Evolutionary conservation across 2,329 filamentous ascomycete species (phyloP).

Genomic region (Phaeosphaeria sp.): DNA sequence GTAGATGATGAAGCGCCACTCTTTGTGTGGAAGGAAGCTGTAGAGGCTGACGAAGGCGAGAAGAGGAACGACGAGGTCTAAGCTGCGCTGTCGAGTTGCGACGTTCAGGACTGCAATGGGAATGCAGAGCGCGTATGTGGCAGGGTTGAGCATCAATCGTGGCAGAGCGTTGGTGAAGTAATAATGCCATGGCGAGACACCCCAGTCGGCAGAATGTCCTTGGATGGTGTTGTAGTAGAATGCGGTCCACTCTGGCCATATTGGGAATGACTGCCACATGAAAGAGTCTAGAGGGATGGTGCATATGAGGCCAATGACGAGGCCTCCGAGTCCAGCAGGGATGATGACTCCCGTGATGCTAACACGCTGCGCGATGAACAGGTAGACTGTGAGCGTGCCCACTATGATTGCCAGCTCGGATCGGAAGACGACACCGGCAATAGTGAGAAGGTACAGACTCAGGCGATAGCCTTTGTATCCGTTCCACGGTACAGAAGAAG

Average conservation of each 20-base stretch:
- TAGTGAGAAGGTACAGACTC: conserved; percentile 76
- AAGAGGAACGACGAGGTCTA: conserved; percentile 69
- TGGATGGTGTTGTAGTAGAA: conserved; percentile 92
- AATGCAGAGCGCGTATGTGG: conserved; percentile 62
- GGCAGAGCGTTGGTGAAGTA: conserved; percentile 86
- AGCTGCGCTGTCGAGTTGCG: conserved; percentile 46
- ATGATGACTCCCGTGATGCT: conserved; percentile 66
- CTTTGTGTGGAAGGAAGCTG: conserved; percentile 91
- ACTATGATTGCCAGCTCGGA: conserved; percentile 88
- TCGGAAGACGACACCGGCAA: conserved; percentile 84
- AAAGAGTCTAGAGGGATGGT: conserved; percentile 85
- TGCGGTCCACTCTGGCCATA: conserved; percentile 90
- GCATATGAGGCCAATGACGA: conserved; percentile 69
- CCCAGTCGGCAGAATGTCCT: conserved; percentile 86
- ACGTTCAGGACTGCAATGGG: conserved; percentile 60
- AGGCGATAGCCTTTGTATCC: conserved; percentile 63
- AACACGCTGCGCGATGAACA: conserved; percentile 65
- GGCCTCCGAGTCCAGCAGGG: conserved; percentile 69
- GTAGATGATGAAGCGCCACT: conserved; percentile 95
- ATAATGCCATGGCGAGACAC: conserved; percentile 81
- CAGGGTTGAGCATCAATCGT: conserved; percentile 81
- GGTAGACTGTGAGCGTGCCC: conserved; percentile 68
- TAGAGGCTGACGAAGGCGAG: conserved; percentile 79
- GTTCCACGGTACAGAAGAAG: conserved; percentile 46
- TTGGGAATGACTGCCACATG: conserved; percentile 79